Evolutionary conservation across 108 stramenopile genomes (phyloP).

Genomic region (Fistulifera pelliculosa): DNA sequence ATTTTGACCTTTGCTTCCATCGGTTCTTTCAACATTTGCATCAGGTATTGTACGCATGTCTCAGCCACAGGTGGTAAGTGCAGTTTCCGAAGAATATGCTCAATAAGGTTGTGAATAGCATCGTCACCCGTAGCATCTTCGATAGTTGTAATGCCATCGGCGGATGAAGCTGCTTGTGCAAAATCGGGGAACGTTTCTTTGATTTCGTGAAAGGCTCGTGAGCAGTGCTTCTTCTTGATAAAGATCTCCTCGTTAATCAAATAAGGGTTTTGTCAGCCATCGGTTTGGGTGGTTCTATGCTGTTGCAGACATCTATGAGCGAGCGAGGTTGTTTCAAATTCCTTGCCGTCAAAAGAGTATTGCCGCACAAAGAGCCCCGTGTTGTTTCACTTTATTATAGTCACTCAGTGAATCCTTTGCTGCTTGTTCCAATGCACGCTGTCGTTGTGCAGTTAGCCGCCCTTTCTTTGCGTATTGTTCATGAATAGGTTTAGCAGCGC

Average conservation of each 20-base stretch:
- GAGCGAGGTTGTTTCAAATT: conserved; percentile 25
- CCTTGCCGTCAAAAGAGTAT: conserved; percentile 35
- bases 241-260: neutral
- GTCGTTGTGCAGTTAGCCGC: neutral
- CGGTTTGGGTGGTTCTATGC: conserved; percentile 12
- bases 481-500: neutral
- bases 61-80: conserved; percentile 44
- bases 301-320: conserved; percentile 34
- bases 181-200: conserved; percentile 38
- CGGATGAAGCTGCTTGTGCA: neutral
- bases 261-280: neutral
- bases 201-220: conserved; percentile 45
- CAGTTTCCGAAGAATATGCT: conserved; percentile 32
- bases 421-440: conserved; percentile 4
- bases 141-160: neutral
- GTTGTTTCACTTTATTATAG: conserved; percentile 41
- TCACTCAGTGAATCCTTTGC: conserved; percentile 17
- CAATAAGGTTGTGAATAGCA: conserved; percentile 26
- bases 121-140: conserved; percentile 1
- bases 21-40: conserved; percentile 27
- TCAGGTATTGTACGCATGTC: conserved; percentile 30
- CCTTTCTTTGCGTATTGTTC: neutral
- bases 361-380: conserved; percentile 31
- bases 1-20: conserved; percentile 17
- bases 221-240: conserved; percentile 47